These are phyloP conservation scores for Exophiala xenobiotica DNA, from an alignment of 2,329 filamentous ascomycete genomes.

Conservation along the genomic window DNA sequence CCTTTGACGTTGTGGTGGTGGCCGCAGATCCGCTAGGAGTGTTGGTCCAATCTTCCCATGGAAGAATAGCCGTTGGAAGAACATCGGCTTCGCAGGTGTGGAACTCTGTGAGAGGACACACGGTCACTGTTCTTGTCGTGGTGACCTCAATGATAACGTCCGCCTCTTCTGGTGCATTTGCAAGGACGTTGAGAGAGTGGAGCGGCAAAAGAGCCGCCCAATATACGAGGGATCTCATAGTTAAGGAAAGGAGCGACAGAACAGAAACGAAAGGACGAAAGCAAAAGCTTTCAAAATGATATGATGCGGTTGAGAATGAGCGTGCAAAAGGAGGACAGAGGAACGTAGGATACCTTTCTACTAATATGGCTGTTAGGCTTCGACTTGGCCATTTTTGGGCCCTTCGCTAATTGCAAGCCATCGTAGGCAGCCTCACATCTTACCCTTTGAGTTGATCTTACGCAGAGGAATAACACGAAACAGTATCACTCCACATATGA, in stretches of 20 bases:
- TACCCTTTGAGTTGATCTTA: background rate
- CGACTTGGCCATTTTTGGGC: background rate
- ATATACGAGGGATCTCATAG: constrained; percentile 28
- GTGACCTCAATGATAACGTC: constrained; percentile 25
- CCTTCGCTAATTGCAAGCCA: background rate
- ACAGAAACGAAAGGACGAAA: constrained; percentile 30
- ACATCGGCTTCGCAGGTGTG: constrained; percentile 20
- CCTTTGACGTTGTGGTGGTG: constrained; percentile 7
- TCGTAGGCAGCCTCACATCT: background rate
- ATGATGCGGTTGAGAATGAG: constrained; percentile 5
- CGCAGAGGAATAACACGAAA: background rate
- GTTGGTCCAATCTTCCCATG: background rate
- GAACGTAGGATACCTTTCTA: constrained; percentile 3
- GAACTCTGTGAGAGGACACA: constrained; percentile 27
- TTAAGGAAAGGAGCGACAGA: constrained; percentile 25
- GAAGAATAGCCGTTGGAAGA: constrained; percentile 12
- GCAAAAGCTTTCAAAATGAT: constrained; percentile 27
- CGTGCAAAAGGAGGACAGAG: background rate
- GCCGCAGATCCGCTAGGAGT: background rate
- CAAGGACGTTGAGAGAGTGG: constrained; percentile 8
- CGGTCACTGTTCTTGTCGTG: constrained; percentile 22
- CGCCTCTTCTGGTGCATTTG: constrained; percentile 5
- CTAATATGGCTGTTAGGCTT: background rate
- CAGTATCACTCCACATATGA: background rate
- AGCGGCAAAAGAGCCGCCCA: constrained; percentile 24